Percentiles rank a stretch among this genome's conserved stretches.
Evolutionary conservation across 352 stramenopile genomes (phyloP).

Genomic region (Phytophthora rubi): DNA sequence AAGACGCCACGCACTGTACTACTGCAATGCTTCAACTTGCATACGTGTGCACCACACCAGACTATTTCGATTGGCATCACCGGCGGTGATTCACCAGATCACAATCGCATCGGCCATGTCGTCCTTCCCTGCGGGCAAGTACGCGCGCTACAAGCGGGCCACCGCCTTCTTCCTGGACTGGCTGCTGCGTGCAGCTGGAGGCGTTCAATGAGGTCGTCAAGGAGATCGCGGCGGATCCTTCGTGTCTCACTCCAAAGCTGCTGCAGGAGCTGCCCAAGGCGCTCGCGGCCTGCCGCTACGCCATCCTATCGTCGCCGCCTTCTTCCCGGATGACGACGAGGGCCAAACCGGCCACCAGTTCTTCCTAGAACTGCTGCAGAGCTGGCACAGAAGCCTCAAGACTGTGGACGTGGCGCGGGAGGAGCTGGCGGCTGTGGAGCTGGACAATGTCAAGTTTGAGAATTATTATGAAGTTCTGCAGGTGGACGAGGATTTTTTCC

Average conservation of each 20-base stretch:
- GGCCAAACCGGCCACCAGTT: conserved; percentile 1
- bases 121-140: neutral
- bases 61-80: too few species aligned
- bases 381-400: neutral
- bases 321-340: conserved; percentile 10
- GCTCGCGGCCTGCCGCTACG: conserved; percentile 12
- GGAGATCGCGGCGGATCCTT: conserved; percentile 8
- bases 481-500: conserved; percentile 25
- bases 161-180: conserved; percentile 5
- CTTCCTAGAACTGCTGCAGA: conserved; percentile 8
- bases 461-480: conserved; percentile 32
- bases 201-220: neutral
- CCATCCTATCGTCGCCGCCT: conserved; percentile 11
- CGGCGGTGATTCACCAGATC: too few species aligned
- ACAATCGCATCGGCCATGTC: neutral
- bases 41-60: too few species aligned
- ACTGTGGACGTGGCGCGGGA: neutral
- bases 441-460: conserved; percentile 1
- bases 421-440: neutral
- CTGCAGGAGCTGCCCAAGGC: conserved; percentile 19
- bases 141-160: neutral
- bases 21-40: too few species aligned
- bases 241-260: conserved; percentile 10
- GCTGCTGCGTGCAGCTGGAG: conserved; percentile 2
- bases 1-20: too few species aligned